Evolutionary conservation across 2,329 filamentous ascomycete genomes (phyloP), one percentile per base, ranked within the genome.

Genomic region (Leptographium radiaticola): DNA sequence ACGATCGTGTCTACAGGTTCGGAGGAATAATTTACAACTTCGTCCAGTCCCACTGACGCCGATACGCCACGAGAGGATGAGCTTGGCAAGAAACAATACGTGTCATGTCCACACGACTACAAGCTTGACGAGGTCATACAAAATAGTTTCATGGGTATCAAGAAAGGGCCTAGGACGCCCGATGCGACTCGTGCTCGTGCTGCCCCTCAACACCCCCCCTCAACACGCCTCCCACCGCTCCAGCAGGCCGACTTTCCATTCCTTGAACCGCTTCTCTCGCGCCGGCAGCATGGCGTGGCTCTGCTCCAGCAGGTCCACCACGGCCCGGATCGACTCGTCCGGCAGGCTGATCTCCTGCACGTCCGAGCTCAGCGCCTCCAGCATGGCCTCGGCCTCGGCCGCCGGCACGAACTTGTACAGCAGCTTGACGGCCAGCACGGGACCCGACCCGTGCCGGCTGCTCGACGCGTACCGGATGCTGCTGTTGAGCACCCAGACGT

Each of bases 161-260:
- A 36, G 2, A 36, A 13, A 7, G 33, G 33, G 3, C 12, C 34
- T 25, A 25, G 2, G 8, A 36, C 34, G 34, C 12, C 34, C 12
- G 2, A 13, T 36, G 6, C 34, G 4, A 36, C 4, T 36, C 9
- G 34, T 36, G 2, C 2, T 2, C 38, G 16, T 51, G 12, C 39
- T 15, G 7, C 25, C 10, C 18, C 34, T 39, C 15, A 38, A 6
- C n/a, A 13, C 16, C 15, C 25, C 38, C 16, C 4, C 7, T 44
- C 20, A 31, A 16, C 34, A 12, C 4, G 18, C 34, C 46, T 51
- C 47, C 66, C 76, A 83, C 56, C 75, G 70, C 58, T 76, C 73
- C 56, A 88, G 62, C 18, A 88, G 63, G 2, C 81, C 83, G 6
- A 88, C 80, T 31, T 75, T 74, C 84, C 84, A 89, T n/a, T 75